These are phyloP conservation scores for Cordyceps cateniannulata DNA, from an alignment of 2,329 filamentous ascomycete species.

Conservation along the genomic window DNA sequence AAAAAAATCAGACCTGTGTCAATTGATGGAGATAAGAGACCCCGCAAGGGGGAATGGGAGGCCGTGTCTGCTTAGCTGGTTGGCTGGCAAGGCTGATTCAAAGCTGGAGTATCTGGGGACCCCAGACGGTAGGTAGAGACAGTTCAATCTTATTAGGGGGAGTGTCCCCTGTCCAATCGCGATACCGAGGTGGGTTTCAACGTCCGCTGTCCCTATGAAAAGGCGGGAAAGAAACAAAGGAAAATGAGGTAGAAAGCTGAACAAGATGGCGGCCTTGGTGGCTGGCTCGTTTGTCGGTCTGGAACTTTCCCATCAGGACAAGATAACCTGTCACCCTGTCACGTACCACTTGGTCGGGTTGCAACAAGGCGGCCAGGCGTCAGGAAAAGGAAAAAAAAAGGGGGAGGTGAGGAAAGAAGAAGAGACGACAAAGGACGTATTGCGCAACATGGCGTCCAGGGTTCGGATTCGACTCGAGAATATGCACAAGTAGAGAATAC, in stretches of 20 bases:
- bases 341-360: conserved; percentile 7
- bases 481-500: neutral
- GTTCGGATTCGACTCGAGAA: neutral
- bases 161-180: no score
- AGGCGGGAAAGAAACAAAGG: neutral
- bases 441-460: neutral
- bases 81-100: neutral
- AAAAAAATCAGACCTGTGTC: neutral
- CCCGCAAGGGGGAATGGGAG: neutral
- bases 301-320: neutral
- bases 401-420: neutral
- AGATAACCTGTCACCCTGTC: neutral
- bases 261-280: neutral
- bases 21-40: neutral
- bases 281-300: conserved; percentile 5
- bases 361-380: neutral
- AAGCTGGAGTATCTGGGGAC: conserved; percentile 9
- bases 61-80: neutral
- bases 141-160: neutral
- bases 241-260: neutral
- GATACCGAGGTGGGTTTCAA: no score
- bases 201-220: neutral
- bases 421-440: neutral
- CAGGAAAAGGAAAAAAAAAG: neutral
- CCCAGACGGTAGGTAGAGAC: conserved; percentile 2